A percentile compares a stretch with the other conserved stretches of the same genome.
These are phyloP conservation scores for Cubamyces lactineus DNA, from an alignment of 768 basidiomycete species.

Conservation along the genomic window DNA sequence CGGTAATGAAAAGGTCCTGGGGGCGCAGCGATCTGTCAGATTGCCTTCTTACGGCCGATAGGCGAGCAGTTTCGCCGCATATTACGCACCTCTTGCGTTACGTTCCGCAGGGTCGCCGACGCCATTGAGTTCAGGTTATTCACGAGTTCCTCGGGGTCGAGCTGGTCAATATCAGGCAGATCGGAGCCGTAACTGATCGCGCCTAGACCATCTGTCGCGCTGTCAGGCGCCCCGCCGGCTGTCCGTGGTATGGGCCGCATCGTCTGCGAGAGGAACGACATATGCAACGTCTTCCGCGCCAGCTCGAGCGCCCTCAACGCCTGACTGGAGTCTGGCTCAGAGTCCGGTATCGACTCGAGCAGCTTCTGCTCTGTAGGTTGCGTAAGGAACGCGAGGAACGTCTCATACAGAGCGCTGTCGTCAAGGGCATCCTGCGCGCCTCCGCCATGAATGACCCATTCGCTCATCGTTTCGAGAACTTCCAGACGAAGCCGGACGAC, in stretches of 20 bases:
- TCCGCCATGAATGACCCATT: constrained; percentile 75
- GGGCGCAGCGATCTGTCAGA: constrained; percentile 11
- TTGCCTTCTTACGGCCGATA: constrained; percentile 2
- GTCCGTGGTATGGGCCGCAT: constrained; percentile 50
- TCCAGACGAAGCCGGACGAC: constrained; percentile 59
- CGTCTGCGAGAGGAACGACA: constrained; percentile 57
- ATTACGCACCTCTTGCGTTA: constrained; percentile 69
- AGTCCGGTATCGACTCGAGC: constrained; percentile 9
- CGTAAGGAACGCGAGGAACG: constrained; percentile 62
- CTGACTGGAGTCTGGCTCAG: constrained; percentile 16
- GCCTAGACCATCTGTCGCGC: constrained; percentile 2
- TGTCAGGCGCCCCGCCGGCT: constrained; percentile 5
- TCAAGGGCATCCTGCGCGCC: constrained; percentile 83
- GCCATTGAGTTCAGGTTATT: constrained; percentile 79
- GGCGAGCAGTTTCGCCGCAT: not conserved
- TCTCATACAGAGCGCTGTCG: constrained; percentile 63
- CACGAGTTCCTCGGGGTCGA: constrained; percentile 59
- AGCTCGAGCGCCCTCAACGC: constrained; percentile 39
- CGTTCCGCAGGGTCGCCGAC: constrained; percentile 71
- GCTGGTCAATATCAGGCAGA: constrained; percentile 32
- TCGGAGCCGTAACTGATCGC: constrained; percentile 27
- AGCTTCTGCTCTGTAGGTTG: constrained; percentile 55
- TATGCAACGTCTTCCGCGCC: constrained; percentile 44
- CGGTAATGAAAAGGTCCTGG: constrained; percentile 77
- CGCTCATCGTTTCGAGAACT: constrained; percentile 64